Percentiles rank a stretch among this genome's conserved stretches.
Conservation (phyloP, 768 basidiomycete genomes). For the Amanita pseudoporphyria region DNA sequence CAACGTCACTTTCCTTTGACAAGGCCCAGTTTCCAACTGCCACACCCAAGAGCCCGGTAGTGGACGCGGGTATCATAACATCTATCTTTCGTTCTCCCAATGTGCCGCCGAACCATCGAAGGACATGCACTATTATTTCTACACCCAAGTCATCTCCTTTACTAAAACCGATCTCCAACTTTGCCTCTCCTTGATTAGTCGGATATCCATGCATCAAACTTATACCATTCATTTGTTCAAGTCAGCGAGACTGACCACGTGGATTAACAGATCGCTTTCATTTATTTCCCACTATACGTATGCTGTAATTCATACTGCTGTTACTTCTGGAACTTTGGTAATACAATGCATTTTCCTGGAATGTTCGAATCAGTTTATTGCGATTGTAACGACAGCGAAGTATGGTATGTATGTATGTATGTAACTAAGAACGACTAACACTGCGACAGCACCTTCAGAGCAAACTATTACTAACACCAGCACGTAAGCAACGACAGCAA, state of each 20-base stretch:
- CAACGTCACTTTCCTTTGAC: neutral
- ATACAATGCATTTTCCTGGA: too few relatives aligned
- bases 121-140: neutral
- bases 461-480: neutral
- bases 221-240: neutral
- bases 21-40: neutral
- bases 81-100: neutral
- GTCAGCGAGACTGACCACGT: neutral
- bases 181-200: neutral
- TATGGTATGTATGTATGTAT: neutral
- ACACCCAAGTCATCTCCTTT: constrained; percentile 1
- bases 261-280: neutral
- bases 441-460: neutral
- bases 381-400: neutral
- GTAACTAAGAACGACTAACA: neutral
- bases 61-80: neutral
- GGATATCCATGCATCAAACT: neutral
- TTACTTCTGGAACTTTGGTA: too few relatives aligned
- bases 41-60: neutral
- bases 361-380: neutral
- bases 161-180: neutral
- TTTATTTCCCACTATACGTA: neutral
- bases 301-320: too few relatives aligned
- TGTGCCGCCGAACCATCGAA: neutral
- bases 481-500: neutral